Conservation (phyloP, 2,329 filamentous ascomycete genomes). For the Leptographium radiaticola region DNA sequence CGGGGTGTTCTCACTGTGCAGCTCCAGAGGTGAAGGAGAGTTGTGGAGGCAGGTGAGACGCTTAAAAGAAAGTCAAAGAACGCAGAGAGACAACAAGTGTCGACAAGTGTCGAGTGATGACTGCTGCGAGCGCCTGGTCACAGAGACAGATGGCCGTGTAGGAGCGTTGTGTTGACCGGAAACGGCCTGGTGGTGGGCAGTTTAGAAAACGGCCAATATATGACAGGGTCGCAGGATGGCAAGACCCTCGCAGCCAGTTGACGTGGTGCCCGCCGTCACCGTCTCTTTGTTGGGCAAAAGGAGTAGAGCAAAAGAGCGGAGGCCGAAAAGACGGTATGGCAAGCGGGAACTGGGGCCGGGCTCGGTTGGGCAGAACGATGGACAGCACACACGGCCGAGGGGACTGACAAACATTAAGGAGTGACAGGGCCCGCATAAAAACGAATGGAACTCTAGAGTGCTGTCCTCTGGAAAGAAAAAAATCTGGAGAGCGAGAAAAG, state of each 20-base stretch:
- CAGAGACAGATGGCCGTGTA: neutral
- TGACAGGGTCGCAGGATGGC: neutral
- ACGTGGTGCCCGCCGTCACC: neutral
- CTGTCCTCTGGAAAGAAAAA: too few relatives aligned
- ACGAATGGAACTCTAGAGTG: neutral
- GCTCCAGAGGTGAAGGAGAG: neutral
- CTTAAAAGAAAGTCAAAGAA: neutral
- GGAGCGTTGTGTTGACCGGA: neutral
- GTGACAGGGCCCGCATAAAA: neutral
- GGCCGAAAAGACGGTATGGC: neutral
- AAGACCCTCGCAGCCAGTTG: neutral
- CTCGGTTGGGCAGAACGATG: neutral
- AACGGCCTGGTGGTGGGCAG: neutral
- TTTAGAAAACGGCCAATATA: neutral
- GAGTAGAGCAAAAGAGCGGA: neutral
- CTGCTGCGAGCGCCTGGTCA: neutral
- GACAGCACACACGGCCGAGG: neutral
- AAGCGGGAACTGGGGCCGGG: neutral
- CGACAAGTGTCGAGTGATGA: neutral
- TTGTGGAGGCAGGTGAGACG: neutral
- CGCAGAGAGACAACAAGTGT: neutral
- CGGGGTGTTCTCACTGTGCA: too few relatives aligned
- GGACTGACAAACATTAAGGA: neutral
- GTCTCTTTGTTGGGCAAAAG: neutral
- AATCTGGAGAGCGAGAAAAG: too few relatives aligned